phyloP scores from a whole-genome alignment of 352 stramenopile genomes.

The Aphanomyces invadans region DNA sequence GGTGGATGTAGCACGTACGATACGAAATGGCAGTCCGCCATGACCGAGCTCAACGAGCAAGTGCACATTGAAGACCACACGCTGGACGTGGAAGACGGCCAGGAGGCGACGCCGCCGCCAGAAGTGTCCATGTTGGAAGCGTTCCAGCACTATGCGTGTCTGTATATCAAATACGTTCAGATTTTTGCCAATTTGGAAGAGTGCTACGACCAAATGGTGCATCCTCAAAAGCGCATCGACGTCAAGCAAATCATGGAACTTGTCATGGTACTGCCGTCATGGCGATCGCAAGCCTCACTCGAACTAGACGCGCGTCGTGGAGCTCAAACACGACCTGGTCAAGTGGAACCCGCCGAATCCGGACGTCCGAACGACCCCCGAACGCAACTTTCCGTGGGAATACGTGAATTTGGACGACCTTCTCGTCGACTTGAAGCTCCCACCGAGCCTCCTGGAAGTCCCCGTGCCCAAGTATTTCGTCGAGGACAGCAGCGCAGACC shows the following conservation, averaged over 20 bases:
- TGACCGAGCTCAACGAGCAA: constrained; percentile 90
- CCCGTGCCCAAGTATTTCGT: constrained; percentile 84
- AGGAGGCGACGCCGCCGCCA: constrained; percentile 39
- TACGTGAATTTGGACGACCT: constrained; percentile 91
- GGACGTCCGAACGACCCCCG: constrained; percentile 63
- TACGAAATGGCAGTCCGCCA: constrained; percentile 84
- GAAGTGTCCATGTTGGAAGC: constrained; percentile 82
- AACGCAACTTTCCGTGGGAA: constrained; percentile 90
- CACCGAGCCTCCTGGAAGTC: constrained; percentile 86
- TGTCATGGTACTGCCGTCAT: constrained; percentile 49
- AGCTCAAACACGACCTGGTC: constrained; percentile 88
- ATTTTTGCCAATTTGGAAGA: constrained; percentile 85
- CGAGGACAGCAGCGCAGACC: constrained; percentile 65
- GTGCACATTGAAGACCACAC: constrained; percentile 83
- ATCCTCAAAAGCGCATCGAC: constrained; percentile 92
- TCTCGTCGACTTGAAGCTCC: constrained; percentile 89
- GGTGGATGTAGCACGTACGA: constrained; percentile 79
- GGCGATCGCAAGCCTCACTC: no score
- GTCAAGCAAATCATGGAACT: constrained; percentile 89
- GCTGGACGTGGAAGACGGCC: constrained; percentile 40
- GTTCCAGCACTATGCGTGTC: constrained; percentile 90
- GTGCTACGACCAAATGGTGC: constrained; percentile 91
- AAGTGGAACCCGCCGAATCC: constrained; percentile 93
- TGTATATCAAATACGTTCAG: constrained; percentile 94
- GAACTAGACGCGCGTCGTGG: constrained; percentile 56